Evolutionary conservation across 108 stramenopile genomes (phyloP).

Genomic region (Pseudonitzschia multiseries): DNA sequence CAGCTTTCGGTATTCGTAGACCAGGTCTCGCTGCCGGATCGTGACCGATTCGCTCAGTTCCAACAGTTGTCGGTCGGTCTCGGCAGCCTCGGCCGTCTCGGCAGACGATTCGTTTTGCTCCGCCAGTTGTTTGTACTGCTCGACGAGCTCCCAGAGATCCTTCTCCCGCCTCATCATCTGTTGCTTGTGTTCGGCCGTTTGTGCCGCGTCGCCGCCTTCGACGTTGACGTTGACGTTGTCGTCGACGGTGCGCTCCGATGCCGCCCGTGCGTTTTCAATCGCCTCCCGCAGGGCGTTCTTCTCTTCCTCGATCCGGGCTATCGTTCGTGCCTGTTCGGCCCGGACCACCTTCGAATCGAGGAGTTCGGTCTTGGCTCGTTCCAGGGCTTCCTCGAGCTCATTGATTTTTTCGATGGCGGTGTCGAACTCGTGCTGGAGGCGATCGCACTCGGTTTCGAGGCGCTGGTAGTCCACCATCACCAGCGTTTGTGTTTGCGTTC

Average conservation of each 20-base stretch:
- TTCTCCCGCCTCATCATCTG: background rate
- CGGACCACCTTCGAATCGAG: background rate
- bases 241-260: background rate
- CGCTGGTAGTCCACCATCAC: conserved; percentile 9
- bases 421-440: conserved; percentile 16
- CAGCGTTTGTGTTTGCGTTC: background rate
- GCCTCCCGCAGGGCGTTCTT: background rate
- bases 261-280: no score
- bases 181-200: background rate
- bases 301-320: conserved; percentile 2
- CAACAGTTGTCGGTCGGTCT: conserved; percentile 16
- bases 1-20: conserved; percentile 17
- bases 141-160: conserved; percentile 17
- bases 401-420: conserved; percentile 7
- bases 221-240: no score
- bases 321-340: background rate
- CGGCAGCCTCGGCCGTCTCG: background rate
- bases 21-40: conserved; percentile 18
- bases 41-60: conserved; percentile 20
- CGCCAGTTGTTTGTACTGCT: conserved; percentile 14
- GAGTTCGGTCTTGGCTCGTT: background rate
- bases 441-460: conserved; percentile 15
- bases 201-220: no score
- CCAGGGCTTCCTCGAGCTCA: background rate
- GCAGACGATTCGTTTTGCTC: background rate